Evolutionary conservation across 768 basidiomycete genomes (phyloP).

Genomic region (Mycena filopes): DNA sequence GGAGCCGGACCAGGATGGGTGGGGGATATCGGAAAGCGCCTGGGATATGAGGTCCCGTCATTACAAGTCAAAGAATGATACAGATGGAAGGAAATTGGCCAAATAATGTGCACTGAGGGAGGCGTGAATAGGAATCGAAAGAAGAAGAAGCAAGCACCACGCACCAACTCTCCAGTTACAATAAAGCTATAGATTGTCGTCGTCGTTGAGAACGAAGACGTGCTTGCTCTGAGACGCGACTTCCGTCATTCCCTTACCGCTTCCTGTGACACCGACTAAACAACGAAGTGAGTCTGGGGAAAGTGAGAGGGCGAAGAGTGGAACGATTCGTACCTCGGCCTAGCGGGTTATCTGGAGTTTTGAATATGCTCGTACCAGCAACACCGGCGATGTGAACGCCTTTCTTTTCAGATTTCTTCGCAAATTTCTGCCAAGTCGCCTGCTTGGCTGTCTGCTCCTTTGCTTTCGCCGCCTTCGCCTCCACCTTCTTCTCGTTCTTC

Average conservation of each 20-base stretch:
- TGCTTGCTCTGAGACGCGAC: conserved; percentile 75
- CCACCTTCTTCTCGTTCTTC: conserved; percentile 94
- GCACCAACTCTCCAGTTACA: conserved; percentile 20
- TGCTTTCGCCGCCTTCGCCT: conserved; percentile 84
- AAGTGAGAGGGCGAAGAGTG: conserved; percentile 18
- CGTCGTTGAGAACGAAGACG: conserved; percentile 70
- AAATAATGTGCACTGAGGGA: conserved; percentile 6
- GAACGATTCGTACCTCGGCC: conserved; percentile 73
- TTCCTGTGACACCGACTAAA: conserved; percentile 90
- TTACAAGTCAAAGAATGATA: conserved; percentile 32
- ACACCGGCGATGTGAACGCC: conserved; percentile 91
- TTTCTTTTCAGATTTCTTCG: conserved; percentile 94
- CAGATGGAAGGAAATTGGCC: conserved; percentile 28
- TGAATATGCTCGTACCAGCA: conserved; percentile 91
- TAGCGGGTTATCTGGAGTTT: conserved; percentile 91
- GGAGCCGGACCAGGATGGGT: neutral
- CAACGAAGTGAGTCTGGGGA: conserved; percentile 32
- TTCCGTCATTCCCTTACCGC: conserved; percentile 90
- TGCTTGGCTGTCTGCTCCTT: conserved; percentile 90
- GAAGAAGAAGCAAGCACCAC: neutral
- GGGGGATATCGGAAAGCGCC: conserved; percentile 17
- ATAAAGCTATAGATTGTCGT: conserved; percentile 47
- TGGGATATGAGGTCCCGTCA: conserved; percentile 25
- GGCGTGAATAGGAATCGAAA: neutral
- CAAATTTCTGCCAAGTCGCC: conserved; percentile 93